Base-by-base conservation (phyloP, 805 yeast species). In the Kuraishia piskuri region DNA sequence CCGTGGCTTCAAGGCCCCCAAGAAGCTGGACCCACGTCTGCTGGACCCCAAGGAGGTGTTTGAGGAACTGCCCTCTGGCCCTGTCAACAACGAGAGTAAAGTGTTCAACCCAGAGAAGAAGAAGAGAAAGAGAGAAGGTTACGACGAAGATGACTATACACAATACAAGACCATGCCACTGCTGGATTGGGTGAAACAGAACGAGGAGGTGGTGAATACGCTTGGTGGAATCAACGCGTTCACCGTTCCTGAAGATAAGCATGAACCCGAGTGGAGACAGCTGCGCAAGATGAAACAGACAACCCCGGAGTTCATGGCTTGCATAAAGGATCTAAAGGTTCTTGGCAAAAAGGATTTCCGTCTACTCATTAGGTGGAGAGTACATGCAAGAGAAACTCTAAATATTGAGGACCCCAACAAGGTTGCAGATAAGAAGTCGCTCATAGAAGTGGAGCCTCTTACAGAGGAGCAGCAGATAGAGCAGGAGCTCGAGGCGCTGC, bases 291-390 rank as follows among this genome's bases (percentile, higher is more conserved):
- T 91, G 70, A 87, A 83, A 54, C 83, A 83, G 59, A 89, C 96
- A 8, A 87, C 90, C 0, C 74, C 77, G 0, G 98, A 92, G 65
- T 77, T 94, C 51, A 67, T 83, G 49, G 90, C 85, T 59, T 90
- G 96, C 67, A 75, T 92, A 61, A 88, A 86, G 64, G 99, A 94
- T 78, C 78, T 94, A 66, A 90, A 89, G 67, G 97, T 92, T 5
- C 76, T 94, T 53, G 99, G 99, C 60, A 90, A 83, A 68, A 92
- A 90, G 63, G 99, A 94, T 68, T 94, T 94, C 73, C 85, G 92
- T 63, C 70, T 75, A 66, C 78, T 94, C 52, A 73, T 94, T 56
- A 88, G 82, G 68, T 94, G 97, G 89, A 84, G 99, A 72, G 82
- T 85, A 60, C 83, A 84, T 52, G 92, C 96, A 1, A 80, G 99